Base-by-base conservation (phyloP, 371 early-diverging fungal species). In the Lichtheimia hyalospora region DNA sequence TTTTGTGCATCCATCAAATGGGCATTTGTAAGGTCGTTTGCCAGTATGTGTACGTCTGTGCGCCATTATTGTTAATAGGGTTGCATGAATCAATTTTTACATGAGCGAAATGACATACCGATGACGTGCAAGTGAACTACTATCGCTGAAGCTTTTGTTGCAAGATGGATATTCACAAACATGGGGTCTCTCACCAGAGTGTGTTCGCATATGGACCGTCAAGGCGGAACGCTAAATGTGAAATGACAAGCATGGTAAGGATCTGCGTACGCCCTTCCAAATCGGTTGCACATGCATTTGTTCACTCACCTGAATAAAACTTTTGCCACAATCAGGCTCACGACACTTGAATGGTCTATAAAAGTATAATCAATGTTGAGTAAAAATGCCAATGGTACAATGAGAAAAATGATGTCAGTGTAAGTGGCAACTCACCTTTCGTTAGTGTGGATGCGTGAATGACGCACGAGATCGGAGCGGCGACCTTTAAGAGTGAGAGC, bases 101-200 rank as follows among this genome's bases (percentile, higher is more conserved):
- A 20, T 15, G 2, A 14, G 6, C n/a, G 50, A 52, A 20, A 24
- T 25, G 25, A 49, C 55, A 57, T 71, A 77, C 77, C 77, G 60
- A 55, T 79, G 79, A 44, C 78, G 59, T 4, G 78, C 78, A 15
- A 78, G 62, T 0, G 86, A 84, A 49, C 84, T 82, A 61, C 85
- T 85, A 59, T 87, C 87, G 54, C 85, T 84, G 68, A 87, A 87
- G 13, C 80, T 70, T 57, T 82, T 83, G 27, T 77, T 71, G 65
- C 87, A 87, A n/a, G 74, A 76, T 16, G 74, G 76, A 15, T 79
- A 74, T 64, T 87, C 84, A 61, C 92, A 91, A 39, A 76, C 65
- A 69, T 91, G 92, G 18, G 92, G 92, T 53, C 86, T 74, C 66
- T 90, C 92, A 18, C 92, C 92, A 2, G 92, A 83, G 70, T 91